phyloP scores from a whole-genome alignment of 768 basidiomycete genomes.

The Pleurotus sapidus region DNA sequence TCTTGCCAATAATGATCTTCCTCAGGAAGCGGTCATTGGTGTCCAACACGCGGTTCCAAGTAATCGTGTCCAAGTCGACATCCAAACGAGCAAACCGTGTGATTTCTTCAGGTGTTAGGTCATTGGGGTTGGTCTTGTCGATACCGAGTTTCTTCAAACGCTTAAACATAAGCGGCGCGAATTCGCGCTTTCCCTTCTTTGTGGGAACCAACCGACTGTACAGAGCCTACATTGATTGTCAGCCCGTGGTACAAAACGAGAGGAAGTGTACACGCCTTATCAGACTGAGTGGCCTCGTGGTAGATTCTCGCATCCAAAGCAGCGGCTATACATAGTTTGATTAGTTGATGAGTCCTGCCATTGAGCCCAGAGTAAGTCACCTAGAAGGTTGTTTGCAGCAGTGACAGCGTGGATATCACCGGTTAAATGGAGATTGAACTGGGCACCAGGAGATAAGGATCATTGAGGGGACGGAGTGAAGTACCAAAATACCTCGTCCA shows the following conservation, averaged over 20 bases:
- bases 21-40: slow-evolving; percentile 97
- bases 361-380: slow-evolving; percentile 31
- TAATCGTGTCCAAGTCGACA: slow-evolving; percentile 86
- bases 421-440: slow-evolving; percentile 96
- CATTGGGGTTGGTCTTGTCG: slow-evolving; percentile 88
- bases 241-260: neutral
- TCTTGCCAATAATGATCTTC: slow-evolving; percentile 90
- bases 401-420: slow-evolving; percentile 98
- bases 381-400: slow-evolving; percentile 95
- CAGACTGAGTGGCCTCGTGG: slow-evolving; percentile 93
- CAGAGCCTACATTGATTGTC: slow-evolving; percentile 48
- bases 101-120: slow-evolving; percentile 90
- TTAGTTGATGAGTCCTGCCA: slow-evolving; percentile 1
- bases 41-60: slow-evolving; percentile 97
- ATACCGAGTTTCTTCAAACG: slow-evolving; percentile 95
- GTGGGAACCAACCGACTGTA: slow-evolving; percentile 89
- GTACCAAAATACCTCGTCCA: slow-evolving; percentile 76
- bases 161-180: slow-evolving; percentile 95
- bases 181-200: slow-evolving; percentile 93
- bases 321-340: slow-evolving; percentile 55
- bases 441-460: slow-evolving; percentile 1
- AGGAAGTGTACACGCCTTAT: slow-evolving; percentile 48
- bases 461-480: neutral
- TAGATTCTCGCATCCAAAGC: slow-evolving; percentile 97
- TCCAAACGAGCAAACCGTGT: slow-evolving; percentile 89